These are phyloP conservation scores for Aegilops longissima DNA, from an alignment of 176 grass and related monocot genomes.

Conservation along the genomic window DNA sequence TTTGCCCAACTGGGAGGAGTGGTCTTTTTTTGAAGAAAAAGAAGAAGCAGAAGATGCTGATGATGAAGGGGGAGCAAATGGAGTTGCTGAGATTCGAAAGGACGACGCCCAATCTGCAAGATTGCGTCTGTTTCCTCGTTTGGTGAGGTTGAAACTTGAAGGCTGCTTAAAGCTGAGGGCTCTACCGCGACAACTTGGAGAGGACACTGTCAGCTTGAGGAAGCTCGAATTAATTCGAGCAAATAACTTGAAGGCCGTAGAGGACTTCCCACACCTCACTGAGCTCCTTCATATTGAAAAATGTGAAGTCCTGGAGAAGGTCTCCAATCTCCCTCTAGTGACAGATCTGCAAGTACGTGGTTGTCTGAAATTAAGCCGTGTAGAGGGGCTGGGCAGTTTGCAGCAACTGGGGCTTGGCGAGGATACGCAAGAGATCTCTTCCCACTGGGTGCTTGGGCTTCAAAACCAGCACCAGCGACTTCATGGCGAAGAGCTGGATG, in stretches of 20 bases:
- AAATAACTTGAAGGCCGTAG: slow-evolving; percentile 1
- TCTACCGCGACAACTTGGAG: not conserved
- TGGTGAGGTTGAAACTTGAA: not conserved
- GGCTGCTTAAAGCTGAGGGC: slow-evolving; percentile 24
- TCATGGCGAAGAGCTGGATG: too few relatives aligned
- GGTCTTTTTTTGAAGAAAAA: slow-evolving; percentile 13
- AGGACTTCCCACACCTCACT: not conserved
- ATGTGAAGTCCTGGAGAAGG: not conserved
- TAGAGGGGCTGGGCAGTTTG: not conserved
- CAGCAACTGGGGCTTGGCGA: not conserved
- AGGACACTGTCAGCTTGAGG: not conserved
- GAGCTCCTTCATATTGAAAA: fast-evolving
- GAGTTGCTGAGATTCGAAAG: not conserved
- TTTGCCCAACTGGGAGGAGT: slow-evolving; percentile 19
- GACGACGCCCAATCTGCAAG: not conserved
- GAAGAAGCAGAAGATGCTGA: not conserved
- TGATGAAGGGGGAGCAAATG: not conserved
- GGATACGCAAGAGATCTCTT: too few relatives aligned
- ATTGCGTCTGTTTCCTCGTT: not conserved
- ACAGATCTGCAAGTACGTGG: fast-evolving
- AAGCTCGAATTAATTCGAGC: not conserved
- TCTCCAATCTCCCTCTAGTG: slow-evolving; percentile 13
- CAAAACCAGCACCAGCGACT: too few relatives aligned
- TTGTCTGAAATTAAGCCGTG: not conserved
- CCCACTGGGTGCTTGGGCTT: too few relatives aligned